These are phyloP conservation scores for Chlorociboria aeruginascens DNA, from an alignment of 495 filamentous ascomycete species.

Conservation along the genomic window DNA sequence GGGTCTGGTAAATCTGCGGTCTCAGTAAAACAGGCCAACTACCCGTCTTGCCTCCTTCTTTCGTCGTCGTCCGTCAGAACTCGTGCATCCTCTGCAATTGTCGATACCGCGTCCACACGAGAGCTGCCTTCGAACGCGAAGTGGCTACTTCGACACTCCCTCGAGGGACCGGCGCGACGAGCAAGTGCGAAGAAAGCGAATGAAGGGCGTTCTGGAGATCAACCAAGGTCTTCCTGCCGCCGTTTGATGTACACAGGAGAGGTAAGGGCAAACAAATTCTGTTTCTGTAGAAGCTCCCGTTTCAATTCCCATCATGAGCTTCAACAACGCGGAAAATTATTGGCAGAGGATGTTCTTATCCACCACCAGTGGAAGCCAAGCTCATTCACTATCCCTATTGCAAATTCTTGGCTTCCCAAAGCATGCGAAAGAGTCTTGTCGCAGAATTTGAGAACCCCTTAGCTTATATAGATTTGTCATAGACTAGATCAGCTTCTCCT, in stretches of 20 bases:
- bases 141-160: neutral
- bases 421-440: neutral
- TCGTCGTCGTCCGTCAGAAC: neutral
- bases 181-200: no score
- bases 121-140: no score
- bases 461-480: slow-evolving; percentile 13
- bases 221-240: slow-evolving; percentile 3
- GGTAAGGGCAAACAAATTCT: slow-evolving; percentile 1
- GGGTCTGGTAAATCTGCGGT: neutral
- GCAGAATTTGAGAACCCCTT: slow-evolving; percentile 1
- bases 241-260: slow-evolving; percentile 5
- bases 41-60: neutral
- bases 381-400: neutral
- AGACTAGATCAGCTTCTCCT: slow-evolving; percentile 1
- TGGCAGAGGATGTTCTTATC: neutral
- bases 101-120: no score
- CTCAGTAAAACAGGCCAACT: neutral
- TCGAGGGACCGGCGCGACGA: neutral
- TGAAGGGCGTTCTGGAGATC: no score
- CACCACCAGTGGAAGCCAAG: neutral
- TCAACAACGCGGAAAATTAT: neutral
- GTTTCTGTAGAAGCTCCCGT: neutral
- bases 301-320: slow-evolving; percentile 1
- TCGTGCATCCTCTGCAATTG: no score
- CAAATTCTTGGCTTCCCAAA: slow-evolving; percentile 4